Evolutionary conservation across 1,139 yeast species (phyloP), one percentile per base, ranked within the genome.

Genomic region (Yamadazyma buinensis): DNA sequence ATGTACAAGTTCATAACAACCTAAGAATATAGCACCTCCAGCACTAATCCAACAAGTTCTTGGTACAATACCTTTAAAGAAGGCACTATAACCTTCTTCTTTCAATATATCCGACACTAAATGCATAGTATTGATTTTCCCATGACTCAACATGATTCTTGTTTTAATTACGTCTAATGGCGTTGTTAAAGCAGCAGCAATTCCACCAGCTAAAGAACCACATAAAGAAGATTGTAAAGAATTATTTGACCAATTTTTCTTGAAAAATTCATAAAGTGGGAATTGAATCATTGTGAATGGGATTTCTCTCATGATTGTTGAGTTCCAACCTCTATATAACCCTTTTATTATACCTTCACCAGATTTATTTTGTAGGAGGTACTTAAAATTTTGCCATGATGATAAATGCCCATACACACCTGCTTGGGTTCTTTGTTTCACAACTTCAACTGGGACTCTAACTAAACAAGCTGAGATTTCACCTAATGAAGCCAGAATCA

Each of bases 21-120:
- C 99, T 38, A 92, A 68, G 63, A 94, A 92, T 24, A 94, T 87
- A 21, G 97, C 96, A 14, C 99, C 99, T 13, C 99, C 99, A 4
- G 95, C 94, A 63, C 95, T 82, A 41, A 92, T 92, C 98, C 98
- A 92, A 77, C 85, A 73, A 0, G 97, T 88, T 55, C 98, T 71
- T 2, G 98, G 97, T 0, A 95, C 97, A 26, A 90, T 72, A 5
- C 98, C 98, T 34, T 75, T 75, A 54, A 78, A 74, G 44, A 92
- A 86, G 1, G 84, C 88, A 7, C 54, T 45, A 32, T 64, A 58
- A 0, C 95, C 95, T 50, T 85, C 95, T 35, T 82, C 86, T 23
- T 54, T 55, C 13, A 72, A 55, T 36, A 88, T 68, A 5, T 56
- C 52, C 29, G 46, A 48, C 1, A 82, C 73, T 38, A 86, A 58